phyloP scores from a whole-genome alignment of 2,329 filamentous ascomycete species.

The Fonsecaea monophora region DNA sequence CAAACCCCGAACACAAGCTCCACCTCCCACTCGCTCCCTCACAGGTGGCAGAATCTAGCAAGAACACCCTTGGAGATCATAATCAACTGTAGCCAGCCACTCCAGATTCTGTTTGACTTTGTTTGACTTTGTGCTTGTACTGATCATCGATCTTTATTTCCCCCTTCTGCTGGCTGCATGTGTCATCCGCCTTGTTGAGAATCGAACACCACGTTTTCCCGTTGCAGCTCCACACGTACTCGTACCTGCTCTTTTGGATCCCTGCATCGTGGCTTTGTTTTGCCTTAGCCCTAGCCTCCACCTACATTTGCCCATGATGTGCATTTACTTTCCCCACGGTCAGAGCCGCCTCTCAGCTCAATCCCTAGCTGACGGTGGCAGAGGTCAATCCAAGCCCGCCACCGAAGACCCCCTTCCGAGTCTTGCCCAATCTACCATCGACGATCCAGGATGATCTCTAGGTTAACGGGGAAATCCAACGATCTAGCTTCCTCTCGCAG shows the following conservation, averaged over 20 bases:
- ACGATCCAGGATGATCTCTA: slow-evolving; percentile 9
- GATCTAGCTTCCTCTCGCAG: not conserved
- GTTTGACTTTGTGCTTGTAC: not conserved
- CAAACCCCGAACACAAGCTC: not conserved
- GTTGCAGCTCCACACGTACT: slow-evolving; percentile 1
- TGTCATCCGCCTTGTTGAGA: slow-evolving; percentile 9
- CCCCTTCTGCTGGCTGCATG: slow-evolving; percentile 4
- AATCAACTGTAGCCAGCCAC: slow-evolving; percentile 5
- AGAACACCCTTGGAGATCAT: not conserved
- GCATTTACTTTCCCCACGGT: not conserved
- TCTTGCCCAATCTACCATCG: slow-evolving; percentile 15
- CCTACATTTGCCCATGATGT: slow-evolving; percentile 4
- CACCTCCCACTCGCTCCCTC: no score
- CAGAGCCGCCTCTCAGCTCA: not conserved
- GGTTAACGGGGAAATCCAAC: not conserved
- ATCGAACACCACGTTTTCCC: slow-evolving; percentile 6
- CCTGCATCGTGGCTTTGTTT: not conserved
- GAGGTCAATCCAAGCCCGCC: slow-evolving; percentile 4
- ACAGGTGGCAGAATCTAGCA: not conserved
- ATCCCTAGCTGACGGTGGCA: not conserved
- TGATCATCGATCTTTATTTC: slow-evolving; percentile 3
- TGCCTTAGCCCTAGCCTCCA: not conserved
- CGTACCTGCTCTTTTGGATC: not conserved
- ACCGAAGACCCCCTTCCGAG: not conserved
- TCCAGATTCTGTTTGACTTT: not conserved